Base-by-base conservation (phyloP, 352 stramenopile species). In the Pythium aphanidermatum region DNA sequence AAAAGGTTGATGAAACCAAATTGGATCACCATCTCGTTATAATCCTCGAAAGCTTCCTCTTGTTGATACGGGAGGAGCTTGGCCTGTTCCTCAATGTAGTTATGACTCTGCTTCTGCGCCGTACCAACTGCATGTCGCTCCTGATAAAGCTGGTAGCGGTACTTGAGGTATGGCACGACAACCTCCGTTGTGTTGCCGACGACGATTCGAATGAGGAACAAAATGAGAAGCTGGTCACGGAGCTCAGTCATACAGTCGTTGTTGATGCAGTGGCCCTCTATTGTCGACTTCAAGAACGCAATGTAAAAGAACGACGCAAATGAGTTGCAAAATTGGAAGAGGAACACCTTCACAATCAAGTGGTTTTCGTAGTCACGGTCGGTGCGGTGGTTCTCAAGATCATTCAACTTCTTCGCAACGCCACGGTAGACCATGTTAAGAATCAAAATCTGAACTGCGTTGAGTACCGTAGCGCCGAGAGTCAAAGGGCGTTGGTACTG, bases 281-380 rank as follows among this genome's bases (percentile, higher is more conserved):
- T 51, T 4, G 30, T 24, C 7, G 47, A 40, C 58, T 90, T 90
- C 5, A 89, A 23, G 40, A 91, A 93, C 13, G 74, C 81, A 21
- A 93, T 97, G 70, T 98, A 98, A 60, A 98, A 98, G 30, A 98
- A 90, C 19, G 89, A 96, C n/a, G 91, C 87, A 47, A 98, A 98
- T 47, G 96, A 97, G 75, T 97, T 98, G 53, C 96, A 95, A 55
- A 98, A 98, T 58, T 97, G 84, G 63, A 99, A 99, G 27, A 97
- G 66, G 49, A 99, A 98, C 9, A 98, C 95, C 70, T 99, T 99
- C 65, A 96, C 92, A 45, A 98, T 97, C 46, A 99, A 70, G 44
- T 90, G 65, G 53, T 95, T 96, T 41, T 93, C 72, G 59, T 92
- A 96, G 55, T 90, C 74, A 11, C 69, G 72, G 20, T 95, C 79